Evolutionary conservation across 345 rosid genomes (phyloP), one percentile per base, ranked within the genome.

Genomic region (Hevea brasiliensis): DNA sequence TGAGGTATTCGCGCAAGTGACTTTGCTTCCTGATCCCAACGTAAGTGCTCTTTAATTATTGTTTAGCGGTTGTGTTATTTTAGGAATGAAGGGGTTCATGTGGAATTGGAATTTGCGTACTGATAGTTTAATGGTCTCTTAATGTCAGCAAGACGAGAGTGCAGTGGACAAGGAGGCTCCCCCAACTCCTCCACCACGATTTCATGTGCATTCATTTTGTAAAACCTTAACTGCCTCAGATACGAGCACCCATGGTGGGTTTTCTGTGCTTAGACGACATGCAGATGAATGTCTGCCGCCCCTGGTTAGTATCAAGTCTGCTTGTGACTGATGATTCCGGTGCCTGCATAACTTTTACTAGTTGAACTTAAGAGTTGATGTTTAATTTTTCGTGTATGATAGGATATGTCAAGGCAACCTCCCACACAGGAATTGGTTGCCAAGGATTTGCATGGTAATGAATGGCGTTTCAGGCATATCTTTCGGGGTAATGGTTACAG

Each of bases 221-320:
- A 86, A 86, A 77, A 81, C 86, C 12, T 81, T 88, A n/a, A 88
- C 89, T 4, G 87, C 89, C 4, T 88, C 89, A 0, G 92, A 88
- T 75, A 88, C 92, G 1, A 88, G 89, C 77, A 88, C 89, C 59
- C 92, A 89, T 40, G 92, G 92, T 6, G 92, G 92, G 4, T 86
- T 88, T 78, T 88, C 92, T 14, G 90, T 86, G 15, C 79, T 84
- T 66, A 81, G 86, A 57, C 84, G 89, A n/a, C 89, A 85, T 67
- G 92, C 92, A 0, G 89, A 85, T 64, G 90, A 88, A 76, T 88
- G 92, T 77, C 72, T 86, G 8, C 92, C 90, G 12, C 84, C 89
- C 1, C 81, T 88, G 87, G 90, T 89, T 66, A 67, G 84, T 51
- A 3, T 14, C 35, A n/a, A 45, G 24, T 67, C 55, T 67, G n/a